A percentile compares a stretch with the other conserved stretches of the same genome.
phyloP scores from a whole-genome alignment of 23 red algal species.

The Cyanidiococcus yangmingshanensis region DNA sequence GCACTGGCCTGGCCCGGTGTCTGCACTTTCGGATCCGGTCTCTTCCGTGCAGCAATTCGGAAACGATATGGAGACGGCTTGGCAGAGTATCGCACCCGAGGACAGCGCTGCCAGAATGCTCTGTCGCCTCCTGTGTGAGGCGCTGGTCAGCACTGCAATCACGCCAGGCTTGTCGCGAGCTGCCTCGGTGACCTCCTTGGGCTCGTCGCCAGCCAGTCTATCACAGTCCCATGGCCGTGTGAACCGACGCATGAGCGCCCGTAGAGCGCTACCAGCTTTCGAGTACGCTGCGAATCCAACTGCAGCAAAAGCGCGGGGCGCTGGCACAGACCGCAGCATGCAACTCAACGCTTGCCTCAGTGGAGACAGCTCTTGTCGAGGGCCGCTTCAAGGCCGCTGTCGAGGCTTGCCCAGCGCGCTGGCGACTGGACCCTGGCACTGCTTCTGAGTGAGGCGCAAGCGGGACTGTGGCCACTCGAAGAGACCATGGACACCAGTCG shows the following conservation, averaged over 20 bases:
- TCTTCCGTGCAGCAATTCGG: not conserved
- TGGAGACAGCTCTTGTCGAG: too few species aligned
- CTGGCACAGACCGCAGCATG: not conserved
- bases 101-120: not conserved
- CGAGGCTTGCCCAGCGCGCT: not conserved
- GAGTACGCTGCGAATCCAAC: too few species aligned
- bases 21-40: not conserved
- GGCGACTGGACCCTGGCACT: slow-evolving; percentile 2
- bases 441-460: not conserved
- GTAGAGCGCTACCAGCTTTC: too few species aligned
- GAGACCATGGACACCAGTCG: too few species aligned
- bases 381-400: too few species aligned
- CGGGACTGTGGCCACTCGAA: not conserved
- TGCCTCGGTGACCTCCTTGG: not conserved
- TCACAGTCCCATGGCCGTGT: too few species aligned
- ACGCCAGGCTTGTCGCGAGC: not conserved
- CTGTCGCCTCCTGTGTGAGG: not conserved
- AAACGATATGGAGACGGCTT: not conserved
- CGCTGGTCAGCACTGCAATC: not conserved
- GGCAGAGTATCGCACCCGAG: not conserved
- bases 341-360: too few species aligned
- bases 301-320: not conserved
- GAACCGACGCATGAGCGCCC: too few species aligned
- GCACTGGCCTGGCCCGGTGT: not conserved
- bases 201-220: too few species aligned